phyloP scores from a whole-genome alignment of 2,329 filamentous ascomycete species.

The Penicillium sp. region DNA sequence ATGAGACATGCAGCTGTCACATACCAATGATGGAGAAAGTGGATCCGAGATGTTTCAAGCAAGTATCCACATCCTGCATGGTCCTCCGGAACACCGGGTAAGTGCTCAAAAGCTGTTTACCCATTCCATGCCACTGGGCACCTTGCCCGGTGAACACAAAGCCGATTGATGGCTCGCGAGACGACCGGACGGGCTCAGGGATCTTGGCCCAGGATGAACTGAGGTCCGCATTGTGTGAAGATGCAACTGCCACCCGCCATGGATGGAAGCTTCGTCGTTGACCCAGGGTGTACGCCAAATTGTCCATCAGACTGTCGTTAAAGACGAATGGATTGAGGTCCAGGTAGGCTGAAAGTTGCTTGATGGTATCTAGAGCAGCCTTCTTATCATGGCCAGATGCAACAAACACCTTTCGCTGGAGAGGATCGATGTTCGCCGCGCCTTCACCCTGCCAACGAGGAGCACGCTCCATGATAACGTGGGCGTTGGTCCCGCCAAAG shows the following conservation, averaged over 20 bases:
- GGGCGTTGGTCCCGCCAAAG: conserved; percentile 40
- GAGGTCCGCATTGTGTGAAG: conserved; percentile 15
- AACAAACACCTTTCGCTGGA: conserved; percentile 20
- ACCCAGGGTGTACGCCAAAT: conserved; percentile 28
- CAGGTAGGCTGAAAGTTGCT: conserved; percentile 20
- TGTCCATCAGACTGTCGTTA: conserved; percentile 22
- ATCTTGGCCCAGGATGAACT: conserved; percentile 14
- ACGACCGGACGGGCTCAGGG: conserved; percentile 20
- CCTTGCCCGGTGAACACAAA: conserved; percentile 45
- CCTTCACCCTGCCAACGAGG: conserved; percentile 22
- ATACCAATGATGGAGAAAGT: conserved; percentile 30
- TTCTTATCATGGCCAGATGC: conserved; percentile 24
- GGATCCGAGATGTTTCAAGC: conserved; percentile 24
- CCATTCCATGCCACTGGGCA: conserved; percentile 42
- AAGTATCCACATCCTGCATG: conserved; percentile 20
- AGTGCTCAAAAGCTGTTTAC: conserved; percentile 30
- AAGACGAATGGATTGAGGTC: conserved; percentile 23
- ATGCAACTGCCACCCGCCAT: conserved; percentile 26
- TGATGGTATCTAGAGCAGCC: conserved; percentile 15
- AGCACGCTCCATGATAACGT: conserved; percentile 34
- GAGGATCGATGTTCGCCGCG: conserved; percentile 13
- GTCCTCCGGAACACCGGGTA: conserved; percentile 28
- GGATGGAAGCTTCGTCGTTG: conserved; percentile 25
- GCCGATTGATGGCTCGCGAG: conserved; percentile 27
- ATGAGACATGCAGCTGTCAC: background rate